Base-by-base conservation (phyloP, 768 basidiomycete species). In the Termitomyces heimii region DNA sequence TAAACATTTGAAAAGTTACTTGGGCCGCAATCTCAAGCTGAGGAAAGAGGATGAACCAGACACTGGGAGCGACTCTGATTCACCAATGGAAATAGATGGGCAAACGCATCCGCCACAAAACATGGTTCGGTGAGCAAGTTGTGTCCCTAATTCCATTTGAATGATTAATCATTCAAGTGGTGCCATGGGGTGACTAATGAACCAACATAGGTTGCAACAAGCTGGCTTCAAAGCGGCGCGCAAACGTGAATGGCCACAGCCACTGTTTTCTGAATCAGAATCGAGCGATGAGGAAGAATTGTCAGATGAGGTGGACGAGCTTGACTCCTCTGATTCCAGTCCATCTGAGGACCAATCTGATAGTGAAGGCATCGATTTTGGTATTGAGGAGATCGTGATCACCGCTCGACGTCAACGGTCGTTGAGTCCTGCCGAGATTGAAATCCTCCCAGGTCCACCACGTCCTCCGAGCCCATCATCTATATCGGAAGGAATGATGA, bases 401-500 rank as follows among this genome's bases (percentile, higher is more conserved):
- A 22, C 49, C 10, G 55, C 57, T 42, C 42, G 55, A 39, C 55
- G 62, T 46, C 60, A 43, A 46, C 59, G 62, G 37, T 55, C 62
- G 28, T 58, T 50, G 20, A 62, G 57, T 45, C 59, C 62, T 2
- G 54, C 54, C 20, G 65, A 64, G 22, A 61, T 67, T 31, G 55
- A 60, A 45, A 61, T 65, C 20, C 63, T 67, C 9, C 55, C 58
- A 9, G 53, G 44, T 32, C 61, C 63, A 8, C 66, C 58, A 6
- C 39, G 49, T 28, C 44, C 50, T 10, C 52, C 59, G 3, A 62
- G 58, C 24, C 45, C 35, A 26, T 29, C 48, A 10, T 16, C 45
- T 52, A 18, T 45, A 26, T 18, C 50, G 24, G 28, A 55, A 31
- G 58, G 66, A 2, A 67, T 82, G 43, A 37, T 78, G 29, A 56